Evolutionary conservation across 164 flowering plant species (phyloP).

Genomic region (Liquidambar formosana): DNA sequence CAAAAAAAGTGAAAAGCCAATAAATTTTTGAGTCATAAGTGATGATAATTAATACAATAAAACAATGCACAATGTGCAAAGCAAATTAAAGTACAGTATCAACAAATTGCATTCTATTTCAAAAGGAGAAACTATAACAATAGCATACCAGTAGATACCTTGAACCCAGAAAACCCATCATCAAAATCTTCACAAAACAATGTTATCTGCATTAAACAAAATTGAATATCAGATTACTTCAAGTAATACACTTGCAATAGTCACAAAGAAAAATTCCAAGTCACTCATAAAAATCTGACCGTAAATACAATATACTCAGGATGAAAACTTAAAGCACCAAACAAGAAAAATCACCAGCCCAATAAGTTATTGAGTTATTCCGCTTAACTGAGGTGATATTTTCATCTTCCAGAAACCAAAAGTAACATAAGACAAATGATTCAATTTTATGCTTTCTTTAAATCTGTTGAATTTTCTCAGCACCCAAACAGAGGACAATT

Average conservation of each 20-base stretch:
- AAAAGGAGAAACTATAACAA: conserved; percentile 7
- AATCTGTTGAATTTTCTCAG: neutral
- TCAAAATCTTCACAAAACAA: conserved; percentile 58
- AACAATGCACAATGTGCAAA: too few species aligned
- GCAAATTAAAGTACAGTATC: neutral
- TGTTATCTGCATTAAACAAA: conserved; percentile 46
- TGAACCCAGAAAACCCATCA: conserved; percentile 57
- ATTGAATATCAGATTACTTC: neutral
- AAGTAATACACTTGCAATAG: neutral
- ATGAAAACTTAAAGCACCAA: too few species aligned
- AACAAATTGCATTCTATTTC: neutral
- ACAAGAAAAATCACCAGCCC: too few species aligned
- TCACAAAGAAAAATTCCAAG: too few species aligned
- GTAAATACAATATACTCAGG: too few species aligned
- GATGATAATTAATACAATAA: neutral
- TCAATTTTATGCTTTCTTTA: neutral
- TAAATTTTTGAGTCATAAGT: neutral
- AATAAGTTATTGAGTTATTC: too few species aligned
- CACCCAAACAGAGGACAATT: neutral
- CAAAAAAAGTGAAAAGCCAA: neutral
- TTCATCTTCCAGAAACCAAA: too few species aligned
- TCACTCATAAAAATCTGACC: too few species aligned
- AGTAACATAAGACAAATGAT: too few species aligned
- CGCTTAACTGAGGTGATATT: too few species aligned
- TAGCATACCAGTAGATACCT: conserved; percentile 66